Percentiles rank a stretch among this genome's conserved stretches.
Evolutionary conservation across 2,329 filamentous ascomycete genomes (phyloP).

Genomic region (Purpureocillium lavendulum): DNA sequence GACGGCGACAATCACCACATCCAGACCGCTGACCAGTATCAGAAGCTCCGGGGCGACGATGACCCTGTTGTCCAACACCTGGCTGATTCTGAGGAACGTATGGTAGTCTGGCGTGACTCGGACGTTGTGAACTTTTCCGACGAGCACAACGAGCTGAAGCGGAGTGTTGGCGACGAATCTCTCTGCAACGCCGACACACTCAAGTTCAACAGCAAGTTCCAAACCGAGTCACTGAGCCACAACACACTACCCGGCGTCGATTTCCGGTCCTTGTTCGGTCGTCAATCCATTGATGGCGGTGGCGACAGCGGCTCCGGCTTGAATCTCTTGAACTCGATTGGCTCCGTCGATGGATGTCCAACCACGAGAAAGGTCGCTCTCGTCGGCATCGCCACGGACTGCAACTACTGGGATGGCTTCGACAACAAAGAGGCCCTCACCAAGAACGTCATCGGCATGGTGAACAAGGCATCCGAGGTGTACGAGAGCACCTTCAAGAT

Average conservation of each 20-base stretch:
- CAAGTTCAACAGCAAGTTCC: conserved; percentile 67
- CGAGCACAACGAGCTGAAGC: conserved; percentile 55
- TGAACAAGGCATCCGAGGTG: conserved; percentile 79
- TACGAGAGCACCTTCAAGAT: conserved; percentile 95
- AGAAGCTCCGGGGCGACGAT: conserved; percentile 57
- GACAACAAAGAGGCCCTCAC: conserved; percentile 52
- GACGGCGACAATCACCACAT: conserved; percentile 80
- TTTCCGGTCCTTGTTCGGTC: conserved; percentile 60
- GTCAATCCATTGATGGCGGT: conserved; percentile 58
- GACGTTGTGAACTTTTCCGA: conserved; percentile 51
- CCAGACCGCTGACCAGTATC: conserved; percentile 66
- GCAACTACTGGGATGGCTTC: conserved; percentile 72
- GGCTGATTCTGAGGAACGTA: conserved; percentile 55
- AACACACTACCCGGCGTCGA: conserved; percentile 52
- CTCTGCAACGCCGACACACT: conserved; percentile 70
- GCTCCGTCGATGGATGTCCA: conserved; percentile 76
- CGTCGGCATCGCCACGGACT: conserved; percentile 88
- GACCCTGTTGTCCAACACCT: conserved; percentile 57
- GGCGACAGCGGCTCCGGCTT: conserved; percentile 58
- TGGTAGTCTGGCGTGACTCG: conserved; percentile 89
- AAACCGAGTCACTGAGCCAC: conserved; percentile 50
- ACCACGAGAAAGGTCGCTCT: conserved; percentile 85
- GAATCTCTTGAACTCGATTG: conserved; percentile 72
- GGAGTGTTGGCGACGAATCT: conserved; percentile 35
- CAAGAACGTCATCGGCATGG: conserved; percentile 69